A percentile compares a stretch with the other conserved stretches of the same genome.
Conservation (phyloP, 2,329 filamentous ascomycete species). For the Calonectria pseudoreteaudii region DNA sequence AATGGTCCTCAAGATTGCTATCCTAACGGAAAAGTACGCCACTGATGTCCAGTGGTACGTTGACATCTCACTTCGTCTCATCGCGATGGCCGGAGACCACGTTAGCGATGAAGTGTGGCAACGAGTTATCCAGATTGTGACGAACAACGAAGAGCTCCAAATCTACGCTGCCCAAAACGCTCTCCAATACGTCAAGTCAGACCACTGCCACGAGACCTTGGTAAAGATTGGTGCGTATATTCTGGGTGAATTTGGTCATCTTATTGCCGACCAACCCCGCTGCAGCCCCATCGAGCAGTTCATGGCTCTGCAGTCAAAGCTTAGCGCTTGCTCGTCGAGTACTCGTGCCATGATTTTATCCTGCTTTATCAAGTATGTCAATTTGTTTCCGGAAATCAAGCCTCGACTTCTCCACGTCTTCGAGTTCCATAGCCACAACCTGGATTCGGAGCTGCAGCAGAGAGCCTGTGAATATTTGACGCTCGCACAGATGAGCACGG, state of each 20-base stretch:
- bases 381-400: constrained; percentile 98
- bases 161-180: constrained; percentile 96
- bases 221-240: constrained; percentile 98
- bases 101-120: constrained; percentile 99
- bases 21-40: constrained; percentile 97
- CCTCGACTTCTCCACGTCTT: constrained; percentile 93
- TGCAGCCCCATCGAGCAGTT: constrained; percentile 99
- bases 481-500: constrained; percentile 85
- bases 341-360: constrained; percentile 95
- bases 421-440: constrained; percentile 89
- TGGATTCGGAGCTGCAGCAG: constrained; percentile 96
- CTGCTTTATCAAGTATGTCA: constrained; percentile 97
- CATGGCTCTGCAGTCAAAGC: constrained; percentile 89
- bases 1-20: constrained; percentile 99
- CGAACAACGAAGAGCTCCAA: constrained; percentile 98
- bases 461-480: constrained; percentile 94
- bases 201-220: constrained; percentile 95
- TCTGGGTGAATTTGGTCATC: constrained; percentile 94
- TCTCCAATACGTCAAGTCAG: constrained; percentile 89
- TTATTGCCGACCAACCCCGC: constrained; percentile 91
- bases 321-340: constrained; percentile 87
- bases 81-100: constrained; percentile 97
- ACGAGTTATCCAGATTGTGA: constrained; percentile 97
- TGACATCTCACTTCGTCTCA: constrained; percentile 92
- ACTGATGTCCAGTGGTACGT: constrained; percentile 99